Base-by-base conservation (phyloP, 805 yeast genomes). In the Millerozyma acaciae region DNA sequence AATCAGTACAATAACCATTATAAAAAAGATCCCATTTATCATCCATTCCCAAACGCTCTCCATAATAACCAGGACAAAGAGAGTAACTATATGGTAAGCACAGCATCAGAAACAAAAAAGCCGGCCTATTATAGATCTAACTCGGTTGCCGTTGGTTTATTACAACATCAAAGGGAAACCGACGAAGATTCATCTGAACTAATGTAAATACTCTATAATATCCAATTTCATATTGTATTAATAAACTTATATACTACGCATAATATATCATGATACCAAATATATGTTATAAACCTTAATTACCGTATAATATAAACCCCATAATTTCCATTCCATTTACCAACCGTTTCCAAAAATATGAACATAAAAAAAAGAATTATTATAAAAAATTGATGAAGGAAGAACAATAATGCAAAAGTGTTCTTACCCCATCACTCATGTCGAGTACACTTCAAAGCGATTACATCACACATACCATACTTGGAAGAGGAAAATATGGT, bases 1-100 rank as follows among this genome's bases (percentile, higher is more conserved):
- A 43, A 48, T 39, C 54, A 50, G 26, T 68, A 53, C 51, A 63
- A 60, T 25, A 73, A 72, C 38, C 78, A 73, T 40, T 71, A 71
- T 46, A 59, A 59, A 30, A 70, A 67, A 35, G 67, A 81, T 50
- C 67, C 64, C n/a, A 44, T 51, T 5, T 42, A 47, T 20, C 47
- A 49, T n/a, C 69, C 73, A 12, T 64, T 67, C 37, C 70, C 70
- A 2, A 50, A 54, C 22, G 62, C 71, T 1, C 43, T 55, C 17
- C 73, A 66, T 47, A 47, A 59, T 34, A 67, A 60, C 21, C 47
- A 48, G 17, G 70, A 61, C 35, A 53, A 50, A 21, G 60, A 57
- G 23, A 51, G 55, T 23, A 41, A 38, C 7, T 26, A 37, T 6
- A 56, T 57, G 34, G 46, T 43, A 2, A 28, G 30, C 12, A 35